Percentiles rank a stretch among this genome's conserved stretches.
Conservation (phyloP, 148 eudicot genomes). For the Nyssa sinensis region DNA sequence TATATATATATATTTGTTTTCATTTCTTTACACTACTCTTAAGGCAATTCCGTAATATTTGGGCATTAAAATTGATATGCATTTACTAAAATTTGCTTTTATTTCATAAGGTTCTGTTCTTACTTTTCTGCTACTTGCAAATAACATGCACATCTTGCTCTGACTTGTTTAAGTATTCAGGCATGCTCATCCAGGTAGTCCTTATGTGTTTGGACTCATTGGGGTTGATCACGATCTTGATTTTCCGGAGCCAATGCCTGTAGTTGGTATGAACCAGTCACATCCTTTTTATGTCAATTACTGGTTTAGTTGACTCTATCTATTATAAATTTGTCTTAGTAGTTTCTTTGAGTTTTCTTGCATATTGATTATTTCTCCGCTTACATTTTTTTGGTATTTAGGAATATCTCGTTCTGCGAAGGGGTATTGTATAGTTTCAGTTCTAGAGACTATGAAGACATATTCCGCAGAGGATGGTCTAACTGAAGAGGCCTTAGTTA, state of each 20-base stretch:
- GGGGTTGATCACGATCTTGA: conserved; percentile 88
- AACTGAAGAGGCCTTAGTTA: conserved; percentile 96
- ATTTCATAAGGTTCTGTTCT: neutral
- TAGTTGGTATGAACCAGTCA: conserved; percentile 61
- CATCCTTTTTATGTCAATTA: neutral
- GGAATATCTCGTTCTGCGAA: conserved; percentile 96
- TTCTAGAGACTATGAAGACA: conserved; percentile 94
- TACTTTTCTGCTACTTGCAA: neutral
- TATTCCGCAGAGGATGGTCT: conserved; percentile 86
- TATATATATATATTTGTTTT: too few species aligned
- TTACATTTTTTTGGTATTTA: conserved; percentile 15
- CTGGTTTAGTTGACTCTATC: neutral
- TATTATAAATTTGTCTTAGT: neutral
- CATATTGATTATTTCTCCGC: neutral
- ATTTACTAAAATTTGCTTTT: neutral
- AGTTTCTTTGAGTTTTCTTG: conserved; percentile 1
- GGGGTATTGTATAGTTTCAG: conserved; percentile 78
- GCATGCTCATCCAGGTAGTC: conserved; percentile 99
- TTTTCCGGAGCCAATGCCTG: conserved; percentile 99
- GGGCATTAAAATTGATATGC: neutral
- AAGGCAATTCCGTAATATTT: neutral
- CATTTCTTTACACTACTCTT: neutral
- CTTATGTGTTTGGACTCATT: conserved; percentile 94
- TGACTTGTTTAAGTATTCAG: conserved; percentile 36
- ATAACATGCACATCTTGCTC: conserved; percentile 4